These are phyloP conservation scores for Coelastrella sp. DNA, from an alignment of 139 green algal species.

Conservation along the genomic window DNA sequence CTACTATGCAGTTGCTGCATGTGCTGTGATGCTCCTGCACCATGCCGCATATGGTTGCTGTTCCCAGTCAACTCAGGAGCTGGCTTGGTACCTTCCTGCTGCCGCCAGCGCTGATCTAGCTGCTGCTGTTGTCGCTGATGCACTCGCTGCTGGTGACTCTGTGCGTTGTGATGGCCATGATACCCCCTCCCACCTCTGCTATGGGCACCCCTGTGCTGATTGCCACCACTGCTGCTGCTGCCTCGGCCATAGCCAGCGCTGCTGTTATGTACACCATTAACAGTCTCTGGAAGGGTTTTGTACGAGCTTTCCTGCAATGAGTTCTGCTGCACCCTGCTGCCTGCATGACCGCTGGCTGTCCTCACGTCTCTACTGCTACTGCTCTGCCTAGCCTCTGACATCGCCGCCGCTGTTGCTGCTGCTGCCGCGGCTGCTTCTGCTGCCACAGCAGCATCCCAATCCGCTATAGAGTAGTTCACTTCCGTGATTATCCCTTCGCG, in stretches of 20 bases:
- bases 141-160: neutral
- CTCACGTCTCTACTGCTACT: neutral
- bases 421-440: slow-evolving; percentile 9
- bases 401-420: neutral
- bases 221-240: too few species aligned
- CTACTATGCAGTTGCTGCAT: neutral
- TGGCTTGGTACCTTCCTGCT: neutral
- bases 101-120: neutral
- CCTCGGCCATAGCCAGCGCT: too few species aligned
- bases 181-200: too few species aligned
- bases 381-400: neutral
- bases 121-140: neutral
- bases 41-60: too few species aligned
- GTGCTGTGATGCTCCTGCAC: neutral
- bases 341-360: neutral
- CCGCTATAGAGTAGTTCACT: neutral
- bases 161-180: neutral
- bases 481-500: neutral
- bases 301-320: too few species aligned
- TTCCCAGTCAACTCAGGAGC: too few species aligned
- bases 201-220: too few species aligned
- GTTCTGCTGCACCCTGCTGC: neutral
- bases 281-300: too few species aligned
- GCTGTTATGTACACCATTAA: too few species aligned
- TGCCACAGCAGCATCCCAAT: neutral